Percentiles rank a stretch among this genome's conserved stretches.
Conservation (phyloP, 1,284 basidiomycete genomes). For the Rhodotorula sp. region DNA sequence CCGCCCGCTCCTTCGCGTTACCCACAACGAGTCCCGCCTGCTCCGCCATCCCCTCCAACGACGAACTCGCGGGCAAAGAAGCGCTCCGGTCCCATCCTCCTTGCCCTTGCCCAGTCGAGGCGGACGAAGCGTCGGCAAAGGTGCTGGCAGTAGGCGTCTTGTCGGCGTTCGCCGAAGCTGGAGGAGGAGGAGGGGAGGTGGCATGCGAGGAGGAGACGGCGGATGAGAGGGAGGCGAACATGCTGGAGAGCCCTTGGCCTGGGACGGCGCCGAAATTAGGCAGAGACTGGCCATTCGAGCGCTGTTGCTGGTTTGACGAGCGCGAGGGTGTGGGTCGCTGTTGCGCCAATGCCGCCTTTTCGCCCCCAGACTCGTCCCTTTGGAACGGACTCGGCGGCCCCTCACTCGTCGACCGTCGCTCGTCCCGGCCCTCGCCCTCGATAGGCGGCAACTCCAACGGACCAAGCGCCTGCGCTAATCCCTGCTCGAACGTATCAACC, state of each 20-base stretch:
- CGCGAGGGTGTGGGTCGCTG: background rate
- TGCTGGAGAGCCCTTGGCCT: slow-evolving; percentile 14
- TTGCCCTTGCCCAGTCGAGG: background rate
- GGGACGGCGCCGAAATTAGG: slow-evolving; percentile 1
- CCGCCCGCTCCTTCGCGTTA: background rate
- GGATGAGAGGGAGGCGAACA: slow-evolving; percentile 7
- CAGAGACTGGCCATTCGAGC: background rate
- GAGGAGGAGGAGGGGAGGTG: background rate
- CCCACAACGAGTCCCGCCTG: background rate
- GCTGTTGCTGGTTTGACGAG: too few species aligned
- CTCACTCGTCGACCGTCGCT: too few species aligned
- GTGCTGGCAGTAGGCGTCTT: too few species aligned
- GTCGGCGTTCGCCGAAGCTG: background rate
- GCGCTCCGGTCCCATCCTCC: slow-evolving; percentile 18
- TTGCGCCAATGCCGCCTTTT: background rate
- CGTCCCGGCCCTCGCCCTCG: background rate
- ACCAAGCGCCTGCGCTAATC: slow-evolving; percentile 26
- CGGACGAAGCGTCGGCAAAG: too few species aligned
- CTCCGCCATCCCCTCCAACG: background rate
- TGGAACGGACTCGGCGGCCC: background rate
- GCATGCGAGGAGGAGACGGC: background rate
- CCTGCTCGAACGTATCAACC: slow-evolving; percentile 42
- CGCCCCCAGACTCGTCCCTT: background rate
- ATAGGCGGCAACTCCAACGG: slow-evolving; percentile 31
- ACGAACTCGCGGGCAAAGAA: background rate